A percentile compares a stretch with the other conserved stretches of the same genome.
These are phyloP conservation scores for Ophiocordyceps australis DNA, from an alignment of 2,329 filamentous ascomycete genomes.

Conservation along the genomic window DNA sequence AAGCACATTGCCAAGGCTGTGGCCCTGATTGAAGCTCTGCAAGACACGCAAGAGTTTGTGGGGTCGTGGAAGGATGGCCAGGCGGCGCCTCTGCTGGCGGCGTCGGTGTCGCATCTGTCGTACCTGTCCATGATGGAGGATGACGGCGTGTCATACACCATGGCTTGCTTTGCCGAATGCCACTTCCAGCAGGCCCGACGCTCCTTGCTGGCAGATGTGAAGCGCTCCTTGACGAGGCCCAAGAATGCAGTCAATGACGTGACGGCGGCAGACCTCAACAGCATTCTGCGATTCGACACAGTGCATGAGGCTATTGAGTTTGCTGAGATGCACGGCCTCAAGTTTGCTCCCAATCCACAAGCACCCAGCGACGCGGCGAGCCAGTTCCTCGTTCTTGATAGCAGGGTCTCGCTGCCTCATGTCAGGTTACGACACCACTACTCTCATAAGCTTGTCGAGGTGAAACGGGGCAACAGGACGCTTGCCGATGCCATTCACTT, in stretches of 20 bases:
- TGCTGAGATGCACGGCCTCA: slow-evolving; percentile 36
- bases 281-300: slow-evolving; percentile 47
- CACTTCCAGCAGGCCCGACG: slow-evolving; percentile 44
- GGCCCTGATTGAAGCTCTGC: slow-evolving; percentile 39
- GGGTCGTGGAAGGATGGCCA: slow-evolving; percentile 35
- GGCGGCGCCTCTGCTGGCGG: slow-evolving; percentile 26
- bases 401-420: slow-evolving; percentile 23
- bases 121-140: slow-evolving; percentile 44
- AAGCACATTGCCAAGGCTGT: slow-evolving; percentile 43
- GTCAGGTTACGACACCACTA: slow-evolving; percentile 35
- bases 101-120: slow-evolving; percentile 28
- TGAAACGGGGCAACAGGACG: slow-evolving; percentile 32
- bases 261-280: slow-evolving; percentile 35
- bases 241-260: slow-evolving; percentile 41
- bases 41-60: slow-evolving; percentile 36
- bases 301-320: slow-evolving; percentile 48
- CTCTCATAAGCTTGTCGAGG: slow-evolving; percentile 37
- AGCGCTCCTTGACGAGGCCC: slow-evolving; percentile 34
- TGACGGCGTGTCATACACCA: slow-evolving; percentile 42
- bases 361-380: slow-evolving; percentile 15
- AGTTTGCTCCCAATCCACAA: slow-evolving; percentile 22
- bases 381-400: slow-evolving; percentile 25
- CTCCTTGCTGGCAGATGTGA: slow-evolving; percentile 35
- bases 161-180: slow-evolving; percentile 53
- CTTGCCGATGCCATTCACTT: slow-evolving; percentile 36